A percentile compares a stretch with the other conserved stretches of the same genome.
Conservation (phyloP, 768 basidiomycete species). For the Hebeloma cylindrosporum region DNA sequence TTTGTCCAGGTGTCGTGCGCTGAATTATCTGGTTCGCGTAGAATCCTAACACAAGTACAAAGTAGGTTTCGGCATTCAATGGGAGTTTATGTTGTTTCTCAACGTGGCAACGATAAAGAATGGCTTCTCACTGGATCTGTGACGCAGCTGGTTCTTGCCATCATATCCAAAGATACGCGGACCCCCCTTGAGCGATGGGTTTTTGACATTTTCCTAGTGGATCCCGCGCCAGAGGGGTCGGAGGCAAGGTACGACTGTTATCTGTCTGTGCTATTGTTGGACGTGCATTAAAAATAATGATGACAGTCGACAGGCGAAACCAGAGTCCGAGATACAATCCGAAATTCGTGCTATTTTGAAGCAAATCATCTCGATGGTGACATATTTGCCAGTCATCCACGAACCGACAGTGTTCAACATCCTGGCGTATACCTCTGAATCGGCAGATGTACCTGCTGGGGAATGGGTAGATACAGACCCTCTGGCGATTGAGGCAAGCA, state of each 20-base stretch:
- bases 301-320: slow-evolving; percentile 56
- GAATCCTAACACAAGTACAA: slow-evolving; percentile 89
- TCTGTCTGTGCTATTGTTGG: slow-evolving; percentile 4
- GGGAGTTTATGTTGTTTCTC: slow-evolving; percentile 1
- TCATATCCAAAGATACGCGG: slow-evolving; percentile 92
- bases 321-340: slow-evolving; percentile 89
- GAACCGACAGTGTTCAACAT: slow-evolving; percentile 98
- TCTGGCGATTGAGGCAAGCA: slow-evolving; percentile 87
- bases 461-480: slow-evolving; percentile 98
- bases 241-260: slow-evolving; percentile 37
- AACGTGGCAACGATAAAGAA: slow-evolving; percentile 45
- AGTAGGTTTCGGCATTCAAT: slow-evolving; percentile 54
- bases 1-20: not conserved
- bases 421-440: slow-evolving; percentile 90
- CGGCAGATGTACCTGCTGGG: slow-evolving; percentile 86
- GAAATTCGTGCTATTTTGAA: slow-evolving; percentile 98
- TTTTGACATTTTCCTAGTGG: slow-evolving; percentile 89
- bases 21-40: slow-evolving; percentile 28
- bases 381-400: slow-evolving; percentile 93
- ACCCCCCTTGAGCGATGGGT: slow-evolving; percentile 97
- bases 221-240: slow-evolving; percentile 50
- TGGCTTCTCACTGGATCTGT: slow-evolving; percentile 94
- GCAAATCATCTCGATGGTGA: slow-evolving; percentile 96
- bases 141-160: slow-evolving; percentile 91
- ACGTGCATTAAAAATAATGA: slow-evolving; percentile 5